phyloP scores from a whole-genome alignment of 352 stramenopile species.

The Elongisporangium anandrum region DNA sequence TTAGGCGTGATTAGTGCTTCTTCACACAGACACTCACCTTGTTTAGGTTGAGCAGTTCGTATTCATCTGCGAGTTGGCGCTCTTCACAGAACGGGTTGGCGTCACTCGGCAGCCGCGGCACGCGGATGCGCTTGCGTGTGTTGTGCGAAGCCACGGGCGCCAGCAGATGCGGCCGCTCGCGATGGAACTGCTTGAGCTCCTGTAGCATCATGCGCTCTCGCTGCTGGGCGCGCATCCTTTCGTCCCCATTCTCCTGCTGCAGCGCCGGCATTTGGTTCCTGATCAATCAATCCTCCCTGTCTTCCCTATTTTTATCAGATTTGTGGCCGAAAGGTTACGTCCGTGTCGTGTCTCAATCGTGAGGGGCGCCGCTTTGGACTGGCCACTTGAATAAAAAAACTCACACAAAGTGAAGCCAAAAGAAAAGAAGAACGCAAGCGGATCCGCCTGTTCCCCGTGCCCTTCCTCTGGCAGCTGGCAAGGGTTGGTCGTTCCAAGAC shows the following conservation, averaged over 20 bases:
- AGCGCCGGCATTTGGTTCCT: slow-evolving; percentile 6
- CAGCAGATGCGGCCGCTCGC: slow-evolving; percentile 25
- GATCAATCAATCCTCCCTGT: background rate
- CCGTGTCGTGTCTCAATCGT: background rate
- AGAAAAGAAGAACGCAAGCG: background rate
- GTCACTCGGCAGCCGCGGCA: slow-evolving; percentile 52
- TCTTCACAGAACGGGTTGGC: slow-evolving; percentile 72
- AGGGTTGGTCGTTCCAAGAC: background rate
- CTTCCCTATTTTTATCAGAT: background rate
- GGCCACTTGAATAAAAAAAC: background rate
- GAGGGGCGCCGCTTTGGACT: background rate
- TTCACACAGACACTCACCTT: slow-evolving; percentile 31
- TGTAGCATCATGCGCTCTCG: slow-evolving; percentile 67
- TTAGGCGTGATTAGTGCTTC: background rate
- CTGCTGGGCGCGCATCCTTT: slow-evolving; percentile 4
- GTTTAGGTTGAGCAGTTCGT: slow-evolving; percentile 72
- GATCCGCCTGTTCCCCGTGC: background rate
- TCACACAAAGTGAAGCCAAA: background rate
- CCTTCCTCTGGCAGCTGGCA: background rate
- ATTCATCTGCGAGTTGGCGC: slow-evolving; percentile 70
- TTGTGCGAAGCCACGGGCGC: slow-evolving; percentile 38
- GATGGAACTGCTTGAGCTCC: slow-evolving; percentile 69
- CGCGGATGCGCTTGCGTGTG: slow-evolving; percentile 60
- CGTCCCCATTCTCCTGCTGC: background rate
- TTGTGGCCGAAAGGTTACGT: background rate